Conservation (phyloP, 805 yeast species). For the Hanseniaspora thailandica region DNA sequence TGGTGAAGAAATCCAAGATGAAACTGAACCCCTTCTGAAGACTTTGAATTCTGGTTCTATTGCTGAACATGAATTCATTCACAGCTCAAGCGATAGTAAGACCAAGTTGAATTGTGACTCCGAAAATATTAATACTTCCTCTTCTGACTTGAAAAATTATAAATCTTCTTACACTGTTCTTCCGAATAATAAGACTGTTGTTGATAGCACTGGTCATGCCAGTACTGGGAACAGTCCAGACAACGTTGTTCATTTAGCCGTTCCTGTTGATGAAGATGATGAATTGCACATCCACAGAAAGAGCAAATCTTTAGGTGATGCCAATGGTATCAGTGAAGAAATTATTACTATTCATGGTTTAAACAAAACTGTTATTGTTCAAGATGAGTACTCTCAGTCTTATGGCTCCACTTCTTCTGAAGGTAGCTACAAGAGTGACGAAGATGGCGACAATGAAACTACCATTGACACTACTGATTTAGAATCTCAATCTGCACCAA, state of each 20-base stretch:
- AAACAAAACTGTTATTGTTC: constrained; percentile 14
- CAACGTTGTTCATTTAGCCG: constrained; percentile 1
- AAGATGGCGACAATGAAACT: background rate
- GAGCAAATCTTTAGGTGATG: constrained; percentile 6
- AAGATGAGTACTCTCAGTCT: constrained; percentile 9
- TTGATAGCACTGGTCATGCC: background rate
- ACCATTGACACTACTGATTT: background rate
- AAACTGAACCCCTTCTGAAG: constrained; percentile 84
- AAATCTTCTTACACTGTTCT: constrained; percentile 11
- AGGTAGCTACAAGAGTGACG: background rate
- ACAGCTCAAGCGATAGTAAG: background rate
- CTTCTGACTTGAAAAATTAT: constrained; percentile 3
- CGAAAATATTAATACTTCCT: background rate
- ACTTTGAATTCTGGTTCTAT: background rate
- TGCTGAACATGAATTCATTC: background rate
- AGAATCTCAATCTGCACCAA: constrained; percentile 2
- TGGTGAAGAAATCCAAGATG: constrained; percentile 96
- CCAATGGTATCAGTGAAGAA: constrained; percentile 13
- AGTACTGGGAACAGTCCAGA: background rate
- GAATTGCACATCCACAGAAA: constrained; percentile 13
- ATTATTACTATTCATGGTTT: constrained; percentile 13
- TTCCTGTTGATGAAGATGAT: constrained; percentile 11
- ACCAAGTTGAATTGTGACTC: background rate
- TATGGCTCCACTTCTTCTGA: constrained; percentile 14
- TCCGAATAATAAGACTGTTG: constrained; percentile 1